Conservation (phyloP, 1,284 basidiomycete genomes). For the Microbotryum violaceum region DNA sequence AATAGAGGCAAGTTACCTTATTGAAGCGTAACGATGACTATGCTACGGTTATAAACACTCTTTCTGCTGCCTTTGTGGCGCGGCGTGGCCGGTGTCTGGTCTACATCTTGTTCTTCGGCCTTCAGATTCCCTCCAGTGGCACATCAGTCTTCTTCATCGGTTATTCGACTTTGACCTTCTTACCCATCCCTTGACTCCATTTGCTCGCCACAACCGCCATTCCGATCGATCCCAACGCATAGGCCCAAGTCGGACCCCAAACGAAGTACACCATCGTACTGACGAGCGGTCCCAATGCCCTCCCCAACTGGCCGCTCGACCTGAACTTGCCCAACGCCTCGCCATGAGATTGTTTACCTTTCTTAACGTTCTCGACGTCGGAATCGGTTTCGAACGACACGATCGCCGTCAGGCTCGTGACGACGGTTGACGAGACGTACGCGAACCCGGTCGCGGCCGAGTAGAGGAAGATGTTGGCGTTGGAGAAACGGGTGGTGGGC, state of each 20-base stretch:
- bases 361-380: constrained; percentile 50
- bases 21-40: too few species aligned
- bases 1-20: too few species aligned
- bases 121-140: too few species aligned
- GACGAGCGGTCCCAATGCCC: constrained; percentile 77
- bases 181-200: too few species aligned
- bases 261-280: constrained; percentile 50
- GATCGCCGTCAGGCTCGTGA: constrained; percentile 75
- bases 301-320: constrained; percentile 77
- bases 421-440: constrained; percentile 84
- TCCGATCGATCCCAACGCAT: constrained; percentile 1
- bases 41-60: too few species aligned
- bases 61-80: too few species aligned
- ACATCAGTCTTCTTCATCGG: too few species aligned
- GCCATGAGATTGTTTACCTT: constrained; percentile 44
- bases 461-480: constrained; percentile 56
- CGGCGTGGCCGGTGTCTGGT: too few species aligned
- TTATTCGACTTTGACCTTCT: too few species aligned
- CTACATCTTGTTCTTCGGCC: too few species aligned
- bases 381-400: constrained; percentile 79
- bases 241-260: constrained; percentile 47
- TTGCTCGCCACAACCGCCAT: too few species aligned
- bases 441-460: constrained; percentile 69
- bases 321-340: constrained; percentile 74
- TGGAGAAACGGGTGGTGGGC: background rate